Base-by-base conservation (phyloP, 78 protist genomes). In the Planoprotostelium fungivorum region DNA sequence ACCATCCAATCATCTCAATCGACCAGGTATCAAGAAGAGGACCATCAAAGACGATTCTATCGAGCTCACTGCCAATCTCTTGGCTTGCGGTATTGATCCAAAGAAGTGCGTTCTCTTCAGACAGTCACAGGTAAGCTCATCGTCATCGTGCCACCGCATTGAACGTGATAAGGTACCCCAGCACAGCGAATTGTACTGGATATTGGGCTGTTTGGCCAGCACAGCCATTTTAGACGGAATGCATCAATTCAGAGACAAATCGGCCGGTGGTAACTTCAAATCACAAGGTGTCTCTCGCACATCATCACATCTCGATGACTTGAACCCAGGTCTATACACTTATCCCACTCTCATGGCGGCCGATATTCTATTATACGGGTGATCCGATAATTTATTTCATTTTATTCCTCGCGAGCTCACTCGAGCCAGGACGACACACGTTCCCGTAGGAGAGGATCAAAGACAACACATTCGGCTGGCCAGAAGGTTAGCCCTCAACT, bases 361-460 rank as follows among this genome's bases (percentile, higher is more conserved):
- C 0, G 98, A 96, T 63, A 93, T 96, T 9, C 92, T 96, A n/a
- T 38, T 95, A 16, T 96, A 94, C 87, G 88, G 34, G 91, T 91
- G 28, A n/a, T n/a, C n/a, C n/a, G n/a, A n/a, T n/a, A n/a, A n/a
- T n/a, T n/a, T n/a, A n/a, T n/a, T 39, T 89, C 86, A 28, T 25
- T 28, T 31, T 1, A 5, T 25, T 87, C 36, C 35, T 51, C 0
- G 28, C 83, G 25, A 63, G 1, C 38, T 34, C 28, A 88, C 29
- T 34, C 29, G 87, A 86, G 29, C 63, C 94, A 31, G 96, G 1
- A 84, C 96, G 34, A 92, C 97, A 37, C 96, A 94, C 35, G 96
- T 96, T 29, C 98, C 98, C 28, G 98, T 96, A 29, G 98, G 98
- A 9, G 98, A 95, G 9, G 98, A 96, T 38, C 98, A 96, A 73